A percentile compares a stretch with the other conserved stretches of the same genome.
Conservation (phyloP, 2,329 filamentous ascomycete genomes). For the Arthrobotrys sphaeroides region DNA sequence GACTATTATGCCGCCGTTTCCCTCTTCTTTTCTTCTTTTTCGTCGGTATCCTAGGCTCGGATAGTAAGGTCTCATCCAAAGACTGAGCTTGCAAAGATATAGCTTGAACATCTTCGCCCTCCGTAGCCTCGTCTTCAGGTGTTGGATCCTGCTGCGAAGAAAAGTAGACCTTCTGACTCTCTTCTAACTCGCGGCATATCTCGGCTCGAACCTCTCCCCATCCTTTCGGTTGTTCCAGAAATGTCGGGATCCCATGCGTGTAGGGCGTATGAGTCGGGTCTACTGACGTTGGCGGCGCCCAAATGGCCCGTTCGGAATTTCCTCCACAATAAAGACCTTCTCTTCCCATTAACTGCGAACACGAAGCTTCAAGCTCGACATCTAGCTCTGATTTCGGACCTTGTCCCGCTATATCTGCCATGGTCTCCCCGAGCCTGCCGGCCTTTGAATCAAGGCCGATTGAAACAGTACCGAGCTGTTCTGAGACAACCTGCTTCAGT, state of each 20-base stretch:
- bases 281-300: slow-evolving; percentile 29
- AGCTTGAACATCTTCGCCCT: neutral
- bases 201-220: slow-evolving; percentile 26
- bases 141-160: neutral
- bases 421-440: neutral
- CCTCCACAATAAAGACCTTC: neutral
- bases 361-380: neutral
- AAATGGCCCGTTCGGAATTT: slow-evolving; percentile 1
- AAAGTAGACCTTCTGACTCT: slow-evolving; percentile 40
- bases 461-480: neutral
- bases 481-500: neutral
- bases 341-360: neutral
- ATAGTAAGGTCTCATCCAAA: neutral
- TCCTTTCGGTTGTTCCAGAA: slow-evolving; percentile 37
- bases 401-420: neutral
- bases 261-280: slow-evolving; percentile 8
- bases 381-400: neutral
- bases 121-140: neutral
- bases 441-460: neutral
- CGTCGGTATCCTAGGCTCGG: neutral
- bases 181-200: slow-evolving; percentile 20
- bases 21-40: neutral
- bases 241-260: slow-evolving; percentile 15
- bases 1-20: neutral
- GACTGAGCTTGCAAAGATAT: neutral